These are phyloP conservation scores for Melocanna baccifera DNA, from an alignment of 176 grass and related monocot genomes.

Conservation along the genomic window DNA sequence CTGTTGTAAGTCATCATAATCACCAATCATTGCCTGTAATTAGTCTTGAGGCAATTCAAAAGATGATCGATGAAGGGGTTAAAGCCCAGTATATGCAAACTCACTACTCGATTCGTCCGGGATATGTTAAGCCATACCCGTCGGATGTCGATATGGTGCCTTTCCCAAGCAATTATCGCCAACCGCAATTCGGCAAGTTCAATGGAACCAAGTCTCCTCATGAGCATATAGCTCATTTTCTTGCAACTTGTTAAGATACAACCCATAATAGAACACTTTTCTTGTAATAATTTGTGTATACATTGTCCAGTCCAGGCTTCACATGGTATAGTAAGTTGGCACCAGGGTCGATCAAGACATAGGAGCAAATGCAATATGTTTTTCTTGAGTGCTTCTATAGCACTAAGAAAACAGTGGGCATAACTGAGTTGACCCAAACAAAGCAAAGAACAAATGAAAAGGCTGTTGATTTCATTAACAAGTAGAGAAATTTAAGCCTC, in stretches of 20 bases:
- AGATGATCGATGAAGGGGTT: background rate
- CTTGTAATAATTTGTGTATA: background rate
- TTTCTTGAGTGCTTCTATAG: background rate
- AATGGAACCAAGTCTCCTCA: background rate
- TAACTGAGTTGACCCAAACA: background rate
- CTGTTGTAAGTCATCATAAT: too few species aligned
- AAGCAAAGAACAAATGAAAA: background rate
- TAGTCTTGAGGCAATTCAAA: background rate
- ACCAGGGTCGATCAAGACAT: background rate
- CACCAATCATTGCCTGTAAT: background rate
- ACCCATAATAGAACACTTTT: background rate
- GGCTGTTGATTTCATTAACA: background rate
- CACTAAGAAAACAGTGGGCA: background rate
- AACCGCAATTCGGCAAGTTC: background rate
- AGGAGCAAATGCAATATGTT: background rate
- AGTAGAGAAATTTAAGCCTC: background rate
- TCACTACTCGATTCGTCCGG: background rate
- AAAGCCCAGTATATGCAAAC: background rate
- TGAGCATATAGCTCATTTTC: background rate
- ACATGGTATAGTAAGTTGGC: background rate
- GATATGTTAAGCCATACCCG: background rate
- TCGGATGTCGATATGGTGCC: background rate
- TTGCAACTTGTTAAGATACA: background rate
- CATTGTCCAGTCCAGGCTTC: too few species aligned
- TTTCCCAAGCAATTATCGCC: background rate